These are phyloP conservation scores for Penicillium manginii DNA, from an alignment of 495 filamentous ascomycete species.

Conservation along the genomic window DNA sequence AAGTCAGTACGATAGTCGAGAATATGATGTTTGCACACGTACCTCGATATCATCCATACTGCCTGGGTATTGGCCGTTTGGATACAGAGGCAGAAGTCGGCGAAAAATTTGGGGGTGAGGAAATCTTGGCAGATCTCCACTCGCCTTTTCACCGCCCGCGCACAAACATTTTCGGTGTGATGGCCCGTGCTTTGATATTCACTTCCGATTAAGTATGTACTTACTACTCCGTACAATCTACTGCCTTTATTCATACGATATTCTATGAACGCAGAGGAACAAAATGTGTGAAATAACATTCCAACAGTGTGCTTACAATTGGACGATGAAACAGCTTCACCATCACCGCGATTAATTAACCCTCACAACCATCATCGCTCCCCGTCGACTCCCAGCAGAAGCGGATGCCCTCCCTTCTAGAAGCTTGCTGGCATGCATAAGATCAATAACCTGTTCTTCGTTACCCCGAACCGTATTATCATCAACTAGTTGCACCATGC, in stretches of 20 bases:
- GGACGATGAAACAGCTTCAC: background rate
- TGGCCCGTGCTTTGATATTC: constrained; percentile 23
- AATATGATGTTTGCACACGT: constrained; percentile 22
- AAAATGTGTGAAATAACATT: background rate
- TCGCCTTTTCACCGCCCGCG: constrained; percentile 40
- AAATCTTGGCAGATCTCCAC: constrained; percentile 50
- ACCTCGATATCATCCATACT: constrained; percentile 54
- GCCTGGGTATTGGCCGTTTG: constrained; percentile 11
- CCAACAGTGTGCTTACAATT: background rate
- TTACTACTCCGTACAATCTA: too few species aligned
- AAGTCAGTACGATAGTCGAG: constrained; percentile 14
- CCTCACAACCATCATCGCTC: constrained; percentile 41
- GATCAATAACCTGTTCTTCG: constrained; percentile 37
- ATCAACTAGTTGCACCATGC: constrained; percentile 43
- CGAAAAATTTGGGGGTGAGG: constrained; percentile 48
- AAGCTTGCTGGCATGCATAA: constrained; percentile 33
- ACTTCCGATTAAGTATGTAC: background rate
- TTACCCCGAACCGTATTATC: constrained; percentile 33
- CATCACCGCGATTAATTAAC: constrained; percentile 25
- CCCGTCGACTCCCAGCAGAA: constrained; percentile 28
- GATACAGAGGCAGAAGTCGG: constrained; percentile 9
- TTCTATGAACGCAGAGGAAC: background rate
- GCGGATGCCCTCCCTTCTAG: constrained; percentile 35
- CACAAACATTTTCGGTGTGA: constrained; percentile 20
- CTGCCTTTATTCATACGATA: too few species aligned